Conservation (phyloP, 768 basidiomycete species). For the Hemileccinum impolitum region DNA sequence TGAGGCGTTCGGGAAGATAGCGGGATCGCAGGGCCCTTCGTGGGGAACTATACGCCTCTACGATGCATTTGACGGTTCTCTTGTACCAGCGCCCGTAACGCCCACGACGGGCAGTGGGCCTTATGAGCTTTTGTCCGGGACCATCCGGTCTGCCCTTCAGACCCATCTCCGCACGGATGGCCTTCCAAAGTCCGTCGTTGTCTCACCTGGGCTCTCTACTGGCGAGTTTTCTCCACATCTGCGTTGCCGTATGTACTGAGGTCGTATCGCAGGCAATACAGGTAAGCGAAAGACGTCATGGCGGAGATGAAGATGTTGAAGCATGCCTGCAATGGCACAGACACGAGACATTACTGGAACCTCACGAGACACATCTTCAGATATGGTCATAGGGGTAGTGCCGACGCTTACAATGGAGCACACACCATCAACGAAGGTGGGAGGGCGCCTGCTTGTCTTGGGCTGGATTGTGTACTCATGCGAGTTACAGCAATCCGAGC, state of each 20-base stretch:
- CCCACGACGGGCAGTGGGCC: conserved; percentile 36
- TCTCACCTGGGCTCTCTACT: conserved; percentile 36
- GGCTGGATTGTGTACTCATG: conserved; percentile 1
- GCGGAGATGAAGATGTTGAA: conserved; percentile 21
- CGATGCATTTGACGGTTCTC: conserved; percentile 33
- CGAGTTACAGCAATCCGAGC: conserved; percentile 25
- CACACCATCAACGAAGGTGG: conserved; percentile 31
- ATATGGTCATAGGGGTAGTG: conserved; percentile 34
- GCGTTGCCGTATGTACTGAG: conserved; percentile 1
- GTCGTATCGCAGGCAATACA: conserved; percentile 17
- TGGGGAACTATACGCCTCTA: conserved; percentile 37
- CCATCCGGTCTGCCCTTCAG: conserved; percentile 38
- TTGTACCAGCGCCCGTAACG: conserved; percentile 43
- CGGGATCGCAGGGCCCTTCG: conserved; percentile 23
- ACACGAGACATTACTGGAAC: conserved; percentile 45
- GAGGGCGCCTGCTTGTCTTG: not conserved
- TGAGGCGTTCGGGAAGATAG: conserved; percentile 37
- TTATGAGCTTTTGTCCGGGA: conserved; percentile 41
- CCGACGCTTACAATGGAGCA: conserved; percentile 35
- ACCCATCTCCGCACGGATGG: conserved; percentile 28
- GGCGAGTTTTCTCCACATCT: conserved; percentile 6
- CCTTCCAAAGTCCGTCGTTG: conserved; percentile 22
- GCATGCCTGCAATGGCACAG: conserved; percentile 21
- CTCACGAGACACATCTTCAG: conserved; percentile 47
- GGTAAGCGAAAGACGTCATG: conserved; percentile 16